Percentiles rank a stretch among this genome's conserved stretches.
These are phyloP conservation scores for Puya raimondii DNA, from an alignment of 176 grass and related monocot genomes.

Conservation along the genomic window DNA sequence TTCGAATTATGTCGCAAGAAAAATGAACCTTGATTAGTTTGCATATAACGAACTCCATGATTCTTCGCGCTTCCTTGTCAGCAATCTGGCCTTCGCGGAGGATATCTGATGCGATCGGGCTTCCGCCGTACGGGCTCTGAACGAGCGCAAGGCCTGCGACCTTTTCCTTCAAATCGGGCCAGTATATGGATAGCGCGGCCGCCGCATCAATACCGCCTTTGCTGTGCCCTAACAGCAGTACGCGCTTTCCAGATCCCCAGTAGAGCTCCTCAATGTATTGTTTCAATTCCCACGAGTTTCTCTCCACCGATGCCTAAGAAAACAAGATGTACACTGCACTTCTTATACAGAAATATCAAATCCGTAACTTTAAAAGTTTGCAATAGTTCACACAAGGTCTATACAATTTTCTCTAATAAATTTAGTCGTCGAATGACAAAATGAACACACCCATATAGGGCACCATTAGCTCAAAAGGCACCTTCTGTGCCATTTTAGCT, in stretches of 20 bases:
- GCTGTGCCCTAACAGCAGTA: slow-evolving; percentile 82
- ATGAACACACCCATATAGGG: too few relatives aligned
- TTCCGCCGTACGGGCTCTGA: slow-evolving; percentile 87
- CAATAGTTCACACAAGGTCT: too few relatives aligned
- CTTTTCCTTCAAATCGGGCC: slow-evolving; percentile 72
- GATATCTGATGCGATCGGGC: slow-evolving; percentile 68
- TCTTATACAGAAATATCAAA: not conserved
- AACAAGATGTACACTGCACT: slow-evolving; percentile 6
- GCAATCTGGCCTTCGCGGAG: slow-evolving; percentile 79
- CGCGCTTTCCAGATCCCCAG: slow-evolving; percentile 75
- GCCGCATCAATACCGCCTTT: slow-evolving; percentile 88
- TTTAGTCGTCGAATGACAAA: too few relatives aligned
- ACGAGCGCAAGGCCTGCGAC: slow-evolving; percentile 68
- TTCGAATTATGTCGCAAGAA: not conserved
- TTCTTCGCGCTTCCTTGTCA: slow-evolving; percentile 52
- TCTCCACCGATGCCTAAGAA: slow-evolving; percentile 70
- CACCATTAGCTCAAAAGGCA: too few relatives aligned
- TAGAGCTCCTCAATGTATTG: slow-evolving; percentile 80
- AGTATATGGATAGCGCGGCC: slow-evolving; percentile 69
- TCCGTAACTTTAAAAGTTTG: too few relatives aligned
- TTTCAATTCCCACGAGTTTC: slow-evolving; percentile 75
- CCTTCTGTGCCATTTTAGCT: too few relatives aligned
- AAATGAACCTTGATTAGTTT: slow-evolving; percentile 66
- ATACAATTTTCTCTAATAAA: too few relatives aligned
- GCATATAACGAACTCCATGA: slow-evolving; percentile 83